Evolutionary conservation across 805 yeast genomes (phyloP).

Genomic region (Saturnispora saitoi): DNA sequence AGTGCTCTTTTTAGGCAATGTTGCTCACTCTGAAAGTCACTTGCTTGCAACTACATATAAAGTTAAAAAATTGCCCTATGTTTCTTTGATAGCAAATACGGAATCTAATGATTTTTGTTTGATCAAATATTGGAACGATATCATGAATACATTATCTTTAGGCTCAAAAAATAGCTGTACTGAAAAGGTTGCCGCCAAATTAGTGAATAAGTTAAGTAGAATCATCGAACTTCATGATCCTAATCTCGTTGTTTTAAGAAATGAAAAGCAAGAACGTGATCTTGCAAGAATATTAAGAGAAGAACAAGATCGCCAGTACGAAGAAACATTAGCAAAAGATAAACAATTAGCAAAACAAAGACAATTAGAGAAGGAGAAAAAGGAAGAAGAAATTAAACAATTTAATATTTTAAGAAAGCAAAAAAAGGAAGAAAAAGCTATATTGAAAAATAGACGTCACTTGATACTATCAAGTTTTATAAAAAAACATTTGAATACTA

Average conservation of each 20-base stretch:
- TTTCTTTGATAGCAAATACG: constrained; percentile 40
- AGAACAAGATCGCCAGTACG: constrained; percentile 61
- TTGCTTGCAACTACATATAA: constrained; percentile 51
- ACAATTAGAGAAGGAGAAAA: constrained; percentile 19
- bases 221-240: constrained; percentile 50
- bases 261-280: constrained; percentile 52
- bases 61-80: constrained; percentile 47
- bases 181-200: constrained; percentile 18
- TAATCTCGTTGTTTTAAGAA: constrained; percentile 49
- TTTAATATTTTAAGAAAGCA: constrained; percentile 11
- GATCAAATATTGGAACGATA: neutral
- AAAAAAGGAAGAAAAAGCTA: constrained; percentile 17
- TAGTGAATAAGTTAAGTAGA: constrained; percentile 28
- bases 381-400: constrained; percentile 16
- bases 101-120: neutral
- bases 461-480: constrained; percentile 5
- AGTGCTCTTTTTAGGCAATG: constrained; percentile 58
- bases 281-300: constrained; percentile 49
- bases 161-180: neutral
- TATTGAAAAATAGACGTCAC: constrained; percentile 1
- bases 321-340: constrained; percentile 51
- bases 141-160: neutral
- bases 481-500: constrained; percentile 8
- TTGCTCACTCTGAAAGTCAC: constrained; percentile 55
- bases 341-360: constrained; percentile 42